Base-by-base conservation (phyloP, 805 yeast species). In the Yarrowia yakushimensis region DNA sequence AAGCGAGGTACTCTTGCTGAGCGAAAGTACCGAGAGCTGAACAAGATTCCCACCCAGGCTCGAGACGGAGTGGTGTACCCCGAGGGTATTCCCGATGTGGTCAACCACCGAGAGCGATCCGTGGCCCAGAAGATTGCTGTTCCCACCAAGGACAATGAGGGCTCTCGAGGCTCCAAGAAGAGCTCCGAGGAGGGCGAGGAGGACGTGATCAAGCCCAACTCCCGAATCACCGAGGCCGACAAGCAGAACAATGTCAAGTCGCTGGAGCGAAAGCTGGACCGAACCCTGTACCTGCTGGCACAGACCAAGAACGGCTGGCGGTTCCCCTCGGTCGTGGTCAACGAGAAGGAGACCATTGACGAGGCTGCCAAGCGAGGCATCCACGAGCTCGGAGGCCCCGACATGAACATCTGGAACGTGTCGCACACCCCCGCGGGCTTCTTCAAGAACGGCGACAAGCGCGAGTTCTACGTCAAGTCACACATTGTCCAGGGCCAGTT, bases 1-100 rank as follows among this genome's bases (percentile, higher is more conserved):
- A 89, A 87, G 71, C 86, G 83, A 69, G 98, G 98, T 65, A 87
- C 97, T 0, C 78, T 94, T 65, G 84, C 96, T 3, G 97, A 90
- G 72, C 88, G 90, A 72, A 83, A 83, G 68, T 93, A 84, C 75
- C 76, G 85, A 60, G 83, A 84, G 68, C 85, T 86, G 30, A 96
- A 93, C 72, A 82, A 79, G 64, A 85, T 86, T 62, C 96, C 97
- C 8, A 82, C 85, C 4, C 80, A 84, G 37, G 83, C 84, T 66
- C 86, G 85, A 65, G 87, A 89, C 20, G 87, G 85, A 65, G 87
- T 89, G 34, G 88, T 85, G 79, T 93, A 82, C 74, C 87, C 92
- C 15, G 81, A 83, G 64, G 97, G 97, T 65, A 78, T 82, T 30
- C 97, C 97, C 1, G 96, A 90, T 70, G 76, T 93, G 66, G 88